These are phyloP conservation scores for Fistulina hepatica DNA, from an alignment of 1,284 basidiomycete genomes.

Conservation along the genomic window DNA sequence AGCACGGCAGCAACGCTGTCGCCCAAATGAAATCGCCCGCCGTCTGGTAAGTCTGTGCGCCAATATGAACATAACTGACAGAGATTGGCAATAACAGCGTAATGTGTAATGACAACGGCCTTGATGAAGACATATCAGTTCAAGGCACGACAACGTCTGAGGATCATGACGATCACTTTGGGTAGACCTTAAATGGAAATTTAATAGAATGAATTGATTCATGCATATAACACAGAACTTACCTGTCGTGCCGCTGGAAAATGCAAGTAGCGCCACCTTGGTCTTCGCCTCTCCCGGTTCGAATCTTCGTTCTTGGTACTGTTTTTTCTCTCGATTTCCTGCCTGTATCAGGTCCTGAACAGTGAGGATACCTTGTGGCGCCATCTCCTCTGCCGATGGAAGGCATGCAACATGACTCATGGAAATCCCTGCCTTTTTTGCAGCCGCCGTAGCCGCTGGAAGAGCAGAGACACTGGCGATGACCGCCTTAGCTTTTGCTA, in stretches of 20 bases:
- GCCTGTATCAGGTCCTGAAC: constrained; percentile 46
- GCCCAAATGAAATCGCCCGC: no score
- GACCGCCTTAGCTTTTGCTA: constrained; percentile 44
- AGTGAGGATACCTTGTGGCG: constrained; percentile 21
- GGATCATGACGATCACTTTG: no score
- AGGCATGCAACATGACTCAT: constrained; percentile 46
- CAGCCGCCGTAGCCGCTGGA: constrained; percentile 44
- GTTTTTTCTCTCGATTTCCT: constrained; percentile 32
- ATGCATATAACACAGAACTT: no score
- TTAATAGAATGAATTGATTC: no score
- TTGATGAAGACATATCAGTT: no score
- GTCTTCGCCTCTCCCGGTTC: constrained; percentile 52
- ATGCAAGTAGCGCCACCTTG: constrained; percentile 63
- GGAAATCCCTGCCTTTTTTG: constrained; percentile 41
- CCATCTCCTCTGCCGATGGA: constrained; percentile 9
- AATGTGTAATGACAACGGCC: constrained; percentile 66
- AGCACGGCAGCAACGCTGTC: no score
- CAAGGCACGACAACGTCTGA: no score
- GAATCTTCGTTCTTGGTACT: constrained; percentile 41
- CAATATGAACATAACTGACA: constrained; percentile 46
- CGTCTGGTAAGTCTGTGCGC: constrained; percentile 31
- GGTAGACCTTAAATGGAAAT: no score
- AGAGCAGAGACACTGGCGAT: constrained; percentile 54
- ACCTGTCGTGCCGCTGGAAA: constrained; percentile 75
- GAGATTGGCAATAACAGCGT: constrained; percentile 54